Evolutionary conservation across 208 protist species (phyloP).

Genomic region (Borovskyia barvae): DNA sequence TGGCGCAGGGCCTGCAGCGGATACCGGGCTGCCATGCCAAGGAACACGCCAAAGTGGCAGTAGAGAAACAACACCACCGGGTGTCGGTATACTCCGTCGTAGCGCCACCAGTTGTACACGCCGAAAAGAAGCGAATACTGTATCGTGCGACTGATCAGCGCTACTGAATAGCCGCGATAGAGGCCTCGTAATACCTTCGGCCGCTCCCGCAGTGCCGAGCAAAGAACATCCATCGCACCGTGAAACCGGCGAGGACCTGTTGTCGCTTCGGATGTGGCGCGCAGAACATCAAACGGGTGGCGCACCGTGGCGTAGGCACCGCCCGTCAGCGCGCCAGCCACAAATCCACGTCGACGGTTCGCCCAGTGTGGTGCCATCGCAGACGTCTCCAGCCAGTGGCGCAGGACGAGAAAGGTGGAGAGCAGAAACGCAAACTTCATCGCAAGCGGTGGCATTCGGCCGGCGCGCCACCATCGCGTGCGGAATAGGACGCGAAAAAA

Average conservation of each 20-base stretch:
- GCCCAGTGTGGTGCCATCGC: not conserved
- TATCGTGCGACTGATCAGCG: constrained; percentile 24
- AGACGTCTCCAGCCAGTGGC: constrained; percentile 12
- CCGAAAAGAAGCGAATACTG: constrained; percentile 72
- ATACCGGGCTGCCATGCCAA: constrained; percentile 57
- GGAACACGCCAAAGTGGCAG: constrained; percentile 57
- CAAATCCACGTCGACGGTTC: constrained; percentile 30
- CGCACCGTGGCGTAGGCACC: constrained; percentile 39
- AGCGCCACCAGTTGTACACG: constrained; percentile 71
- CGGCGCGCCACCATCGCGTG: constrained; percentile 67
- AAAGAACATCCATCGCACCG: constrained; percentile 59
- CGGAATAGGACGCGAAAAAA: constrained; percentile 70
- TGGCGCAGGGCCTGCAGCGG: constrained; percentile 64
- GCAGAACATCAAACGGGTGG: constrained; percentile 81
- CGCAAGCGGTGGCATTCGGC: constrained; percentile 30
- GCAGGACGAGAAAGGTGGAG: constrained; percentile 34
- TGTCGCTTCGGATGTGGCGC: constrained; percentile 55
- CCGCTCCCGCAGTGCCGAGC: constrained; percentile 49
- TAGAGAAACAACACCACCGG: constrained; percentile 66
- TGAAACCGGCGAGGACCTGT: constrained; percentile 38
- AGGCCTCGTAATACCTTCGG: constrained; percentile 51
- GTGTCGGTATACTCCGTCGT: constrained; percentile 71
- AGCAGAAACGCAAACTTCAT: constrained; percentile 47
- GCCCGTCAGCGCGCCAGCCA: constrained; percentile 56
- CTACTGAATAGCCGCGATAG: constrained; percentile 51